These are phyloP conservation scores for Botrytis paeoniae DNA, from an alignment of 2,329 filamentous ascomycete genomes.

Conservation along the genomic window DNA sequence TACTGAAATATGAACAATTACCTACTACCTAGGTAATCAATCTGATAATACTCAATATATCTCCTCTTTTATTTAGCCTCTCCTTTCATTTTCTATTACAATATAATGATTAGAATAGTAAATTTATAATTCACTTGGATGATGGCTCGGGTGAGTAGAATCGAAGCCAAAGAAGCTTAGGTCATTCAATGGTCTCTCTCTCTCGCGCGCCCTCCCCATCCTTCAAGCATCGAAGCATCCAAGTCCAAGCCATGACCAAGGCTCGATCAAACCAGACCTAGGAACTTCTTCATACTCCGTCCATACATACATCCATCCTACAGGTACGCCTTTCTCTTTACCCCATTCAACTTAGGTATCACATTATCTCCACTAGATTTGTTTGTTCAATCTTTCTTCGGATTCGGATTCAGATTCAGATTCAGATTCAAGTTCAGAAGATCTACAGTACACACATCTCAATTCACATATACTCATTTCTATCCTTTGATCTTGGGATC, in stretches of 20 bases:
- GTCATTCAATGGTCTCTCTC: constrained; percentile 4
- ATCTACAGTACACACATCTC: background rate
- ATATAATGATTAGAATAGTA: background rate
- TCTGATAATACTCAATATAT: background rate
- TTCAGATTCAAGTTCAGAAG: background rate
- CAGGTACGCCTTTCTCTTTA: constrained; percentile 1
- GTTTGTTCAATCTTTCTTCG: constrained; percentile 3
- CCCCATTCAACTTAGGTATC: background rate
- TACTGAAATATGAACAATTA: background rate
- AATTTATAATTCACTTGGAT: background rate
- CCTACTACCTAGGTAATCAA: background rate
- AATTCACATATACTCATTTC: background rate
- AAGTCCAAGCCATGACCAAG: constrained; percentile 9
- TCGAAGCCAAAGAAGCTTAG: constrained; percentile 1
- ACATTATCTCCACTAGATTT: constrained; percentile 6
- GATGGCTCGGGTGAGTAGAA: background rate
- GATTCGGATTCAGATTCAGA: background rate
- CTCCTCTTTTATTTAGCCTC: background rate
- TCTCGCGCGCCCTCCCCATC: background rate
- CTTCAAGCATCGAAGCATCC: background rate
- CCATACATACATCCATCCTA: background rate
- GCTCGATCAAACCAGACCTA: constrained; percentile 2
- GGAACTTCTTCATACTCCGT: background rate
- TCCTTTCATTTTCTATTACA: background rate
- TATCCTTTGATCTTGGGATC: background rate